Percentiles rank a stretch among this genome's conserved stretches.
phyloP scores from a whole-genome alignment of 2,329 filamentous ascomycete genomes.

The Xylariaceae sp. region DNA sequence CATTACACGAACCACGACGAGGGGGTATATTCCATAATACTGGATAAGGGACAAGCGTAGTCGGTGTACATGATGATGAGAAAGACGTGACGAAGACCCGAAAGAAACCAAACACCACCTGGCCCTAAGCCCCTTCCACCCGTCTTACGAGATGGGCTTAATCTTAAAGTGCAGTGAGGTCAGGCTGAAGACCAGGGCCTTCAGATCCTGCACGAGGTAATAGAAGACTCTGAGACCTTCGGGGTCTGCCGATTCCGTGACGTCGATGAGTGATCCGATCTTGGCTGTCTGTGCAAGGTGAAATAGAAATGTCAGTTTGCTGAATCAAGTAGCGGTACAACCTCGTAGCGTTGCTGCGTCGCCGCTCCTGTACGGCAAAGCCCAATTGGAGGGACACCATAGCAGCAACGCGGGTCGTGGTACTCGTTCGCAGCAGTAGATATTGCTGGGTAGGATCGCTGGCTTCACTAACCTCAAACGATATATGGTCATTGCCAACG shows the following conservation, averaged over 20 bases:
- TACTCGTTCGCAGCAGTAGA: too few species aligned
- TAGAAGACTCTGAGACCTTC: slow-evolving; percentile 97
- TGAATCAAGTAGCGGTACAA: too few species aligned
- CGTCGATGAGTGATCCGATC: slow-evolving; percentile 94
- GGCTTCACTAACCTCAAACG: slow-evolving; percentile 73
- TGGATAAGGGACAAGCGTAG: slow-evolving; percentile 14
- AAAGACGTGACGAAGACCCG: neutral
- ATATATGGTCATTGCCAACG: slow-evolving; percentile 91
- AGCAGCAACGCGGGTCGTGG: too few species aligned
- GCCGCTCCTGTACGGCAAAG: too few species aligned
- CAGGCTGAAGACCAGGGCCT: slow-evolving; percentile 92
- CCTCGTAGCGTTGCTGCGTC: too few species aligned
- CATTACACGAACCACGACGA: slow-evolving; percentile 18
- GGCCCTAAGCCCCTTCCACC: neutral
- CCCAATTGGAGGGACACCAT: too few species aligned
- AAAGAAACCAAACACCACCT: neutral
- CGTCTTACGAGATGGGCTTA: slow-evolving; percentile 59
- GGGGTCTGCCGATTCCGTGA: slow-evolving; percentile 91
- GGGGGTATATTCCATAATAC: slow-evolving; percentile 23
- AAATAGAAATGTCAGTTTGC: neutral
- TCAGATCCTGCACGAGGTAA: slow-evolving; percentile 95
- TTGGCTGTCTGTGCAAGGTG: slow-evolving; percentile 72
- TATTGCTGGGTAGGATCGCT: too few species aligned
- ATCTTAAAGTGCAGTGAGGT: slow-evolving; percentile 98
- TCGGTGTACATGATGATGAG: slow-evolving; percentile 16